Evolutionary conservation across 352 stramenopile genomes (phyloP).

Genomic region (Phytophthora meadii): DNA sequence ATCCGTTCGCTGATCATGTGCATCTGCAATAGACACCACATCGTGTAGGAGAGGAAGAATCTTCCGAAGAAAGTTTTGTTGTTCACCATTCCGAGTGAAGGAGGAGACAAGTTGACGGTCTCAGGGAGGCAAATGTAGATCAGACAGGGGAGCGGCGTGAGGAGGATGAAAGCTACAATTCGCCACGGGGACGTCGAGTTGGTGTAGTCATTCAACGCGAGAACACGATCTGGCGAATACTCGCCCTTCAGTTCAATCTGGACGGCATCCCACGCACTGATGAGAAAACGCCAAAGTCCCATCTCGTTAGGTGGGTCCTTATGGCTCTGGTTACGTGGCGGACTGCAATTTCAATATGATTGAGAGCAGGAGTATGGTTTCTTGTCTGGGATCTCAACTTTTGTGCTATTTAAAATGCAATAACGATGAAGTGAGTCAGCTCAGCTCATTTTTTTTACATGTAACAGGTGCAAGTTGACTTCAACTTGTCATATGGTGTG

Average conservation of each 20-base stretch:
- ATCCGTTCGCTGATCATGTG: constrained; percentile 26
- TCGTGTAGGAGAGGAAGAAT: constrained; percentile 30
- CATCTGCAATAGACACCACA: constrained; percentile 23
- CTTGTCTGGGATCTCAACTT: neutral
- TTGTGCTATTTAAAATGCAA: too few relatives aligned
- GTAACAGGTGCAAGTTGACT: neutral
- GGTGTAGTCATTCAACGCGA: constrained; percentile 11
- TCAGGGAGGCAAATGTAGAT: constrained; percentile 23
- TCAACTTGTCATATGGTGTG: constrained; percentile 23
- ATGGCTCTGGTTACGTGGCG: neutral
- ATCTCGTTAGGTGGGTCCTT: neutral
- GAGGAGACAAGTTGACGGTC: constrained; percentile 8
- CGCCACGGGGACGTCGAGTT: constrained; percentile 9
- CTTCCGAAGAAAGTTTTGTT: constrained; percentile 31
- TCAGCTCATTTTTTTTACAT: too few relatives aligned
- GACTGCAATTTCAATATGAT: neutral
- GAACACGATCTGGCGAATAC: constrained; percentile 1
- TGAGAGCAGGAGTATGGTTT: too few relatives aligned
- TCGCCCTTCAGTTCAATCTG: constrained; percentile 20
- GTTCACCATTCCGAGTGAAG: constrained; percentile 6
- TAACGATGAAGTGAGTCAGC: too few relatives aligned
- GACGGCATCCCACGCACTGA: neutral
- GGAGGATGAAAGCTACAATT: constrained; percentile 4
- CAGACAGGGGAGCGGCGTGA: constrained; percentile 12
- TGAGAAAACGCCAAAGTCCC: neutral